Percentiles rank a stretch among this genome's conserved stretches.
Evolutionary conservation across 23 red algal genomes (phyloP).

Genomic region (Gracilaria gracilis): DNA sequence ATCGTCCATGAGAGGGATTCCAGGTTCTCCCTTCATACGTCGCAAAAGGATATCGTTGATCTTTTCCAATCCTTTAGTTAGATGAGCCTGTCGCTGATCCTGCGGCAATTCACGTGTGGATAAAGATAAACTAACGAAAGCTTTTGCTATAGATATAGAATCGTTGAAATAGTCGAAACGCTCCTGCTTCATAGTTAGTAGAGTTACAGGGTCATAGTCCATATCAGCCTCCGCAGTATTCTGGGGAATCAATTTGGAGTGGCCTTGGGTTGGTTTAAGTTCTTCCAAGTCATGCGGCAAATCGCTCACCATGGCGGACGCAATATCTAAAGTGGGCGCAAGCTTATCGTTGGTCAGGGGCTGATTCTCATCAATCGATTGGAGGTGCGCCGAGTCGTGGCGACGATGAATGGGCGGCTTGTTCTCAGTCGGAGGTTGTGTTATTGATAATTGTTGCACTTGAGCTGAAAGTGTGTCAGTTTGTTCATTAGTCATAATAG

Average conservation of each 20-base stretch:
- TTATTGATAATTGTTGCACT: slow-evolving; percentile 13
- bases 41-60: slow-evolving; percentile 78
- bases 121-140: slow-evolving; percentile 88
- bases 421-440: background rate
- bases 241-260: slow-evolving; percentile 5
- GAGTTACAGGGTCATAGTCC: slow-evolving; percentile 69
- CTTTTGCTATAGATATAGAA: slow-evolving; percentile 79
- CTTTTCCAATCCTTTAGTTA: slow-evolving; percentile 61
- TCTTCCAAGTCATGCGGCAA: background rate
- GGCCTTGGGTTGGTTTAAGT: background rate
- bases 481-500: background rate
- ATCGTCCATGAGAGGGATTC: slow-evolving; percentile 49
- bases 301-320: background rate
- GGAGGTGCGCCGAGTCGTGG: background rate
- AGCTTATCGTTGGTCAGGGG: background rate
- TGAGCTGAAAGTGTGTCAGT: background rate
- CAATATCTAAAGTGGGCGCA: background rate
- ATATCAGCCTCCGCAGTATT: slow-evolving; percentile 22
- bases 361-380: background rate
- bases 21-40: slow-evolving; percentile 79
- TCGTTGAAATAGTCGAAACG: slow-evolving; percentile 99
- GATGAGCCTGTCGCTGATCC: slow-evolving; percentile 56
- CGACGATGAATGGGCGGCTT: background rate
- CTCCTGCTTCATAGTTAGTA: slow-evolving; percentile 97
- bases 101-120: slow-evolving; percentile 61